Conservation (phyloP, 148 eudicot species). For the Arbutus unedo region DNA sequence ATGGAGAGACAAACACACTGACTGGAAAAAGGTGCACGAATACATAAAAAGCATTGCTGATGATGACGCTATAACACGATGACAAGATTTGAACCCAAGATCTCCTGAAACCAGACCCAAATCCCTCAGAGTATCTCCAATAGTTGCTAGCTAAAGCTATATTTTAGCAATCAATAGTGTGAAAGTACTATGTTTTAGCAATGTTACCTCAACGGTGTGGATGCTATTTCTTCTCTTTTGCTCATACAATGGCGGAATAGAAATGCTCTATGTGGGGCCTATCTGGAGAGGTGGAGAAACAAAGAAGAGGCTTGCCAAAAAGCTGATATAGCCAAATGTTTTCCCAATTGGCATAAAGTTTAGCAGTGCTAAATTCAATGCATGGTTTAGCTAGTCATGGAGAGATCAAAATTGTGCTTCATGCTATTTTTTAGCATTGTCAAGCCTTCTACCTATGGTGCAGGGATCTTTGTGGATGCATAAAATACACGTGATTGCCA, state of each 20-base stretch:
- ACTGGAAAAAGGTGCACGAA: neutral
- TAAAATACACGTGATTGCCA: neutral
- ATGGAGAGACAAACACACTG: neutral
- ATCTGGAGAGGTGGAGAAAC: neutral
- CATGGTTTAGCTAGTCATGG: neutral
- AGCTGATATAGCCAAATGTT: neutral
- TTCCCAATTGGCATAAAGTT: neutral
- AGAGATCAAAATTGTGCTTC: neutral
- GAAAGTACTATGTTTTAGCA: neutral
- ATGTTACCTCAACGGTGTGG: neutral
- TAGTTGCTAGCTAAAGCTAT: neutral
- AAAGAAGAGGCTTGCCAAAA: slow-evolving; percentile 1
- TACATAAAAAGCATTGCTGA: neutral
- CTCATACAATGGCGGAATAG: neutral
- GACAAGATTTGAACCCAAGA: neutral
- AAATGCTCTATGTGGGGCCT: neutral
- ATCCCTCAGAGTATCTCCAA: neutral
- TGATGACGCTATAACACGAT: neutral
- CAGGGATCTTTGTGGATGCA: neutral
- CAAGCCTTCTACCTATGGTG: neutral
- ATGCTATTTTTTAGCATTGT: neutral
- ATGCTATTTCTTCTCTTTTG: neutral
- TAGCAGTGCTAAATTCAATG: neutral
- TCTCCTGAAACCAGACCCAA: neutral
- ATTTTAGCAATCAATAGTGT: neutral